Percentiles rank a stretch among this genome's conserved stretches.
Conservation (phyloP, 345 rosid species). For the Ceriops decandra region DNA sequence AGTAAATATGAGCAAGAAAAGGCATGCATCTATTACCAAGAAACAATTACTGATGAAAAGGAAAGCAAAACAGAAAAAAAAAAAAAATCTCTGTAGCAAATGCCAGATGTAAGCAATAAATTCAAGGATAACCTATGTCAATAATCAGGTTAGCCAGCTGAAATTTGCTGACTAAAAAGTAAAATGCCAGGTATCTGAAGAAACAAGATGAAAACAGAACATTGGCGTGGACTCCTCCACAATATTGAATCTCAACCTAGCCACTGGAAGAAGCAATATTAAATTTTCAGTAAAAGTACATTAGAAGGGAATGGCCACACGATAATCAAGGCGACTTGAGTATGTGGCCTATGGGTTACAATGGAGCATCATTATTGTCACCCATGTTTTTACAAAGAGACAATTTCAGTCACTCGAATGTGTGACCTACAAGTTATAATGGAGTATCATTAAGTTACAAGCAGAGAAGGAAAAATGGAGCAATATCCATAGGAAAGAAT, state of each 20-base stretch:
- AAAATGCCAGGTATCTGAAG: neutral
- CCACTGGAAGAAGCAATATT: neutral
- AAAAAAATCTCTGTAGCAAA: neutral
- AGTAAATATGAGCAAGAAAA: neutral
- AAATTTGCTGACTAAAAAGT: neutral
- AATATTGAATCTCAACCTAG: neutral
- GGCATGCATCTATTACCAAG: neutral
- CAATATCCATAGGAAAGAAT: neutral
- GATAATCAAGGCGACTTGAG: neutral
- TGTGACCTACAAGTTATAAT: too few relatives aligned
- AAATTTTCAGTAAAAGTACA: too few relatives aligned
- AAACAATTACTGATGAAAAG: neutral
- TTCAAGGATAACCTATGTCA: neutral
- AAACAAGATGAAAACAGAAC: neutral
- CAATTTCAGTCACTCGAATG: too few relatives aligned
- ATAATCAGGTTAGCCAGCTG: neutral
- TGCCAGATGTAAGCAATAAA: neutral
- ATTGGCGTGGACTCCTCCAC: neutral
- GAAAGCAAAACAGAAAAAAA: neutral
- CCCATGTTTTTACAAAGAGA: too few relatives aligned
- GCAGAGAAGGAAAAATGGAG: neutral
- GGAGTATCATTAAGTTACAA: neutral
- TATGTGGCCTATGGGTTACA: too few relatives aligned
- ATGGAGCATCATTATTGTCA: too few relatives aligned
- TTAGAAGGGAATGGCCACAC: neutral